These are phyloP conservation scores for Nitzschia inconspicua DNA, from an alignment of 108 stramenopile genomes.

Conservation along the genomic window DNA sequence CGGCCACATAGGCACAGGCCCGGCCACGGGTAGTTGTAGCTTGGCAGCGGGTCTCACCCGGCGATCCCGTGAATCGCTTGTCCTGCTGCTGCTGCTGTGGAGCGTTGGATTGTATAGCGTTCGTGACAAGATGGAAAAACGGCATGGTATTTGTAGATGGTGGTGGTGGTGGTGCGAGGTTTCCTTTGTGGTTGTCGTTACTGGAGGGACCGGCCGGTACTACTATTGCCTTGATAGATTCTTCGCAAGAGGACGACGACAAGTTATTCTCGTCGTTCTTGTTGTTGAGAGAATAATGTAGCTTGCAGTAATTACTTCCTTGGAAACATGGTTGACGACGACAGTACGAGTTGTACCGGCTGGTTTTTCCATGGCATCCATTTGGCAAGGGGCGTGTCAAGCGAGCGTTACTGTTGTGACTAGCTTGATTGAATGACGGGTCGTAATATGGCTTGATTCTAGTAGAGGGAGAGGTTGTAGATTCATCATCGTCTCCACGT, in stretches of 20 bases:
- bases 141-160: not conserved
- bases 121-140: too few relatives aligned
- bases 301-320: constrained; percentile 41
- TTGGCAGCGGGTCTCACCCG: constrained; percentile 17
- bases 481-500: too few relatives aligned
- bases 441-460: too few relatives aligned
- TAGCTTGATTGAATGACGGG: too few relatives aligned
- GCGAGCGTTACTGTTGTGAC: too few relatives aligned
- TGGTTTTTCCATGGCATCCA: constrained; percentile 39
- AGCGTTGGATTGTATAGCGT: too few relatives aligned
- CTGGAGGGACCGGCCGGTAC: not conserved
- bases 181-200: not conserved
- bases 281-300: constrained; percentile 30
- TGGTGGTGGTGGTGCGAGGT: not conserved
- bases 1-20: constrained; percentile 39
- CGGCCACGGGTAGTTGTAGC: constrained; percentile 48
- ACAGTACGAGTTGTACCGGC: constrained; percentile 32
- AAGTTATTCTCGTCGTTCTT: not conserved
- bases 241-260: too few relatives aligned
- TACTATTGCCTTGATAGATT: not conserved
- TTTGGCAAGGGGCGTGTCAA: constrained; percentile 8
- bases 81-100: constrained; percentile 21
- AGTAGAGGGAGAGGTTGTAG: too few relatives aligned
- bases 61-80: constrained; percentile 21
- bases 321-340: constrained; percentile 33